phyloP scores from a whole-genome alignment of 1,139 yeast genomes.

The Trichomonascaceae sp. region DNA sequence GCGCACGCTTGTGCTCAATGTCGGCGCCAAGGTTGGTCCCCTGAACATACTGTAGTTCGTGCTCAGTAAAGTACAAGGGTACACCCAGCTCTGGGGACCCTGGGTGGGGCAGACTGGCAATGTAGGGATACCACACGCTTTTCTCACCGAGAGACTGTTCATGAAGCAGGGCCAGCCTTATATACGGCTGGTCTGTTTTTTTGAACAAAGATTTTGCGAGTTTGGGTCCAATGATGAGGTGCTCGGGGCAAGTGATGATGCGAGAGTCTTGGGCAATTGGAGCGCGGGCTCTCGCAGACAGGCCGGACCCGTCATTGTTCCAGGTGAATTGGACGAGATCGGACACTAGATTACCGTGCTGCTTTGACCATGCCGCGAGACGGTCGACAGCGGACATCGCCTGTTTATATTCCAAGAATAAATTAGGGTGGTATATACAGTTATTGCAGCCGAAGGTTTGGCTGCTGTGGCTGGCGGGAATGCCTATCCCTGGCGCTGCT shows the following conservation, averaged over 20 bases:
- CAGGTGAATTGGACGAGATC: no score
- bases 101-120: slow-evolving; percentile 53
- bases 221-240: slow-evolving; percentile 16
- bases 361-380: no score
- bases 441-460: no score
- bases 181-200: slow-evolving; percentile 10
- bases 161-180: slow-evolving; percentile 15
- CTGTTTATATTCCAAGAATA: no score
- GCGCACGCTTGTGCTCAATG: slow-evolving; percentile 13
- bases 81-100: no score
- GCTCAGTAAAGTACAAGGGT: slow-evolving; percentile 50
- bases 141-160: slow-evolving; percentile 10
- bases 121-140: slow-evolving; percentile 33
- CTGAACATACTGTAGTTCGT: slow-evolving; percentile 33
- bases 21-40: slow-evolving; percentile 47
- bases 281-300: background rate
- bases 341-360: no score
- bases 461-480: no score
- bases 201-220: slow-evolving; percentile 12
- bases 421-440: no score
- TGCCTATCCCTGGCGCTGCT: slow-evolving; percentile 93
- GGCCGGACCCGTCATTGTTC: no score
- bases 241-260: slow-evolving; percentile 16
- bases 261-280: background rate
- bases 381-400: no score